These are phyloP conservation scores for Phenoliferia sp. DNA, from an alignment of 1,284 basidiomycete genomes.

Conservation along the genomic window DNA sequence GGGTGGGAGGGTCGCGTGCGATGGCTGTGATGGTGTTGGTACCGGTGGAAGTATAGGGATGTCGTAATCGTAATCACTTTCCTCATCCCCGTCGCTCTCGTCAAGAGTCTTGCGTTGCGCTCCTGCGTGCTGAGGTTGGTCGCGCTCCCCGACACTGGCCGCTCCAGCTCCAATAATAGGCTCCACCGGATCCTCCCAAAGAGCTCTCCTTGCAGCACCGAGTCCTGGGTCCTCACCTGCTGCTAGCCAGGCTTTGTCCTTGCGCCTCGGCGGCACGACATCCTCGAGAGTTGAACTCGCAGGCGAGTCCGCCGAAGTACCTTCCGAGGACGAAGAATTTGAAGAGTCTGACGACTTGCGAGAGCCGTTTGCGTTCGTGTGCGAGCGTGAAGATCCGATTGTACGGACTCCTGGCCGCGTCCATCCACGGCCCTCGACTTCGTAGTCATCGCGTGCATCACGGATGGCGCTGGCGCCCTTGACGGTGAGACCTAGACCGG, in stretches of 20 bases:
- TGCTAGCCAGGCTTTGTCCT: background rate
- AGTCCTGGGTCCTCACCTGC: conserved; percentile 28
- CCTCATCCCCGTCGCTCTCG: background rate
- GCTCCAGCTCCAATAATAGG: background rate
- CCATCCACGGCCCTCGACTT: background rate
- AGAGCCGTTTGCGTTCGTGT: background rate
- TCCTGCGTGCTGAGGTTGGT: background rate
- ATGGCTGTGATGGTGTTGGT: background rate
- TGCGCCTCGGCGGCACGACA: background rate
- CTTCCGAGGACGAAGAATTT: background rate
- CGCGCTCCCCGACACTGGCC: background rate
- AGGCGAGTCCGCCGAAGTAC: background rate
- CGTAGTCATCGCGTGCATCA: background rate
- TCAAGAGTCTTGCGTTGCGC: background rate
- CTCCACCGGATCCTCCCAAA: conserved; percentile 15
- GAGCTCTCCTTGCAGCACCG: conserved; percentile 23
- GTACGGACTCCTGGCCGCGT: background rate
- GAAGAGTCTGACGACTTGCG: conserved; percentile 12
- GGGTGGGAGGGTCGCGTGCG: conserved; percentile 5
- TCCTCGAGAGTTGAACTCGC: background rate
- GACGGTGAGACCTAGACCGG: background rate
- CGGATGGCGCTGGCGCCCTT: background rate
- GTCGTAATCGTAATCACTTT: conserved; percentile 4
- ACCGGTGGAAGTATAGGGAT: conserved; percentile 1
- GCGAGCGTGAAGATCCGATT: background rate